A percentile compares a stretch with the other conserved stretches of the same genome.
Conservation (phyloP, 2,329 filamentous ascomycete species). For the Aspergillus pseudoglaucus region DNA sequence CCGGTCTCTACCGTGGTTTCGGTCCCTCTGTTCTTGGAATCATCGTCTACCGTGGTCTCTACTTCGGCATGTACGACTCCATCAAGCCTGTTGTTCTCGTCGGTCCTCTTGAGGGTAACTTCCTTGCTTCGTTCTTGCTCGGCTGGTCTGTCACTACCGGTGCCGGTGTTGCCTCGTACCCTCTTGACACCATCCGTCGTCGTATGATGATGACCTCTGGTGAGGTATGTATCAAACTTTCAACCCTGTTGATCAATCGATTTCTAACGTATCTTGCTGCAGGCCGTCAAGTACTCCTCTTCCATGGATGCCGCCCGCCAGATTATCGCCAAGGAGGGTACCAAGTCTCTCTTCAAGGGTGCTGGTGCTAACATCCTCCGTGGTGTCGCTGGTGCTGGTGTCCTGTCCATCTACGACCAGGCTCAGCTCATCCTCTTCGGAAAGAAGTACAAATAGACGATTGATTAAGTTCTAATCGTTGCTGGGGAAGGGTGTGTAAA, state of each 20-base stretch:
- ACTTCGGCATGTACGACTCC: conserved; percentile 99
- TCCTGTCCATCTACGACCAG: conserved; percentile 99
- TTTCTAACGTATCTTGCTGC: conserved; percentile 43
- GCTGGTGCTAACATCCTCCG: conserved; percentile 99
- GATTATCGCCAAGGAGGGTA: conserved; percentile 94
- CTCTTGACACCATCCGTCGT: conserved; percentile 99
- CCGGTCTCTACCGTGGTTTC: conserved; percentile 99
- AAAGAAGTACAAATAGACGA: conserved; percentile 69
- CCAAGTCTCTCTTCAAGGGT: conserved; percentile 99
- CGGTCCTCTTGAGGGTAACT: conserved; percentile 91
- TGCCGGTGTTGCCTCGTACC: conserved; percentile 99
- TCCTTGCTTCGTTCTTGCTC: conserved; percentile 98
- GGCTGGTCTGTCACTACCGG: conserved; percentile 99
- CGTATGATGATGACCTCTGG: conserved; percentile 99
- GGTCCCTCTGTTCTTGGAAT: conserved; percentile 99
- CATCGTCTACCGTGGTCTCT: conserved; percentile 99
- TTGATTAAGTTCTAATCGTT: conserved; percentile 15
- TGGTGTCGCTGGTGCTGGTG: conserved; percentile 99
- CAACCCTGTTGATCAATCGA: background rate
- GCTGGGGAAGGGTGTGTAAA: conserved; percentile 21
- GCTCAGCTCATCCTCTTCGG: conserved; percentile 98
- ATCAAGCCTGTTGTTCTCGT: conserved; percentile 97
- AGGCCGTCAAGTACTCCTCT: conserved; percentile 99
- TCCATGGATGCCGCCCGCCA: conserved; percentile 91
- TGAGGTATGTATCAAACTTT: conserved; percentile 47